Percentiles rank a stretch among this genome's conserved stretches.
Evolutionary conservation across 2,329 filamentous ascomycete genomes (phyloP).

Genomic region (Microsporum audouinii): DNA sequence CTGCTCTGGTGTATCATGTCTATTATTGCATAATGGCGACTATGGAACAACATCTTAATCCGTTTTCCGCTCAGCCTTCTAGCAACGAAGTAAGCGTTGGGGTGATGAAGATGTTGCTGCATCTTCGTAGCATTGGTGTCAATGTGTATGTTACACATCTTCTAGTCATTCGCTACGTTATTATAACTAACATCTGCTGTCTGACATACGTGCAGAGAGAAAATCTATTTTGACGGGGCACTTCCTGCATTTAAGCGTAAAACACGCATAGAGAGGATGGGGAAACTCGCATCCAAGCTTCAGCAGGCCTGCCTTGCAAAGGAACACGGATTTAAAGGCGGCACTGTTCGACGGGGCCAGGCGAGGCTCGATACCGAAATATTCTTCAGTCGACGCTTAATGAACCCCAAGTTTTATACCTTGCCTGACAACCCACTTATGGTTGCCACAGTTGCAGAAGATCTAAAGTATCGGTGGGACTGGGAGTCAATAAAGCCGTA

Average conservation of each 20-base stretch:
- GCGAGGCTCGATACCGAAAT: conserved; percentile 14
- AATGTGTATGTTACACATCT: conserved; percentile 45
- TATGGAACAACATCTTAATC: conserved; percentile 31
- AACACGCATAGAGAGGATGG: conserved; percentile 51
- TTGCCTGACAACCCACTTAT: conserved; percentile 56
- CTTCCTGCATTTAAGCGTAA: conserved; percentile 56
- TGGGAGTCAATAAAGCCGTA: conserved; percentile 17
- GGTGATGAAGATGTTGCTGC: conserved; percentile 52
- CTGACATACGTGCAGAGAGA: conserved; percentile 37
- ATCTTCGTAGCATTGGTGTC: conserved; percentile 45
- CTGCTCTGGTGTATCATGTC: conserved; percentile 64
- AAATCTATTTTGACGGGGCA: conserved; percentile 77
- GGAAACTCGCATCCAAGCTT: conserved; percentile 47
- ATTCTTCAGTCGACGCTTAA: conserved; percentile 20
- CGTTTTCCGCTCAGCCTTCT: conserved; percentile 44
- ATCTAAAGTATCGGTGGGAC: conserved; percentile 43
- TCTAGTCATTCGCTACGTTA: background rate
- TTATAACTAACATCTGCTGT: conserved; percentile 5
- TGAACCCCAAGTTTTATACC: conserved; percentile 22
- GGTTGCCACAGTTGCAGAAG: conserved; percentile 65
- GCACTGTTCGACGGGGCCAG: conserved; percentile 4
- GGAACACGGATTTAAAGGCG: conserved; percentile 19
- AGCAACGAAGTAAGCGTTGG: conserved; percentile 53
- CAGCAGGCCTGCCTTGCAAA: conserved; percentile 37
- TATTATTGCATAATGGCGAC: conserved; percentile 45